Percentiles rank a stretch among this genome's conserved stretches.
phyloP scores from a whole-genome alignment of 2,329 filamentous ascomycete species.

The Ophioceras dolichostomum region DNA sequence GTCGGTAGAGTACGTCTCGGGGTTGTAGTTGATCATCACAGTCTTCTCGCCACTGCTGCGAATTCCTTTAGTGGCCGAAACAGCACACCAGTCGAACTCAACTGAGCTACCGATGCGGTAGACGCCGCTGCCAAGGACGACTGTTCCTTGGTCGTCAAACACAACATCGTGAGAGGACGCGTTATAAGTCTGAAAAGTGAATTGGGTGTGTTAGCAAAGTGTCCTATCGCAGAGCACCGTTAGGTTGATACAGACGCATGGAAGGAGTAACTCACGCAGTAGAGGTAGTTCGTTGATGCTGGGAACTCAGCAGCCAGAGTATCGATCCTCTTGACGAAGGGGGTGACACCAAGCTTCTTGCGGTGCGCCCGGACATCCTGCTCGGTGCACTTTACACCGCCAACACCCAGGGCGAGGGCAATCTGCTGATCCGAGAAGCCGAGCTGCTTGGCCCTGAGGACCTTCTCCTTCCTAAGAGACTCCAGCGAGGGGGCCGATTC shows the following conservation, averaged over 20 bases:
- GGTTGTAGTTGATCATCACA: constrained; percentile 91
- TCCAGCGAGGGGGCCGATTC: constrained; percentile 73
- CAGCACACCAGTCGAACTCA: constrained; percentile 97
- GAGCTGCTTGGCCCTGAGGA: constrained; percentile 90
- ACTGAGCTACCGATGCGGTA: constrained; percentile 97
- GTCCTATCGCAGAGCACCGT: too few relatives aligned
- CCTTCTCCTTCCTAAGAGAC: constrained; percentile 75
- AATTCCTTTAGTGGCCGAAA: constrained; percentile 76
- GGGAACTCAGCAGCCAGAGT: constrained; percentile 95
- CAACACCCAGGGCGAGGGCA: constrained; percentile 58
- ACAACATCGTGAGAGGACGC: constrained; percentile 85
- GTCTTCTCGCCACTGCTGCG: constrained; percentile 89
- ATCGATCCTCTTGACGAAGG: constrained; percentile 98
- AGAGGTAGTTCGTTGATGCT: constrained; percentile 87
- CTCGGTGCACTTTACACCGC: constrained; percentile 47
- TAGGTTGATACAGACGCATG: too few relatives aligned
- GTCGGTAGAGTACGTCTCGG: constrained; percentile 73
- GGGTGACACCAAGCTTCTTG: constrained; percentile 76
- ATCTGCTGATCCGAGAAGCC: constrained; percentile 98
- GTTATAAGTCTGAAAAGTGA: too few relatives aligned
- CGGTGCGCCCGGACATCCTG: constrained; percentile 79
- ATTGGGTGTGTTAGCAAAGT: too few relatives aligned
- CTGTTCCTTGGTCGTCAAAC: constrained; percentile 82
- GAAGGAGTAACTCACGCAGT: too few relatives aligned
- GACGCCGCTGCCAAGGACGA: constrained; percentile 87